A percentile compares a stretch with the other conserved stretches of the same genome.
phyloP scores from a whole-genome alignment of 2,329 filamentous ascomycete genomes.

The Bipolaris victoriae region DNA sequence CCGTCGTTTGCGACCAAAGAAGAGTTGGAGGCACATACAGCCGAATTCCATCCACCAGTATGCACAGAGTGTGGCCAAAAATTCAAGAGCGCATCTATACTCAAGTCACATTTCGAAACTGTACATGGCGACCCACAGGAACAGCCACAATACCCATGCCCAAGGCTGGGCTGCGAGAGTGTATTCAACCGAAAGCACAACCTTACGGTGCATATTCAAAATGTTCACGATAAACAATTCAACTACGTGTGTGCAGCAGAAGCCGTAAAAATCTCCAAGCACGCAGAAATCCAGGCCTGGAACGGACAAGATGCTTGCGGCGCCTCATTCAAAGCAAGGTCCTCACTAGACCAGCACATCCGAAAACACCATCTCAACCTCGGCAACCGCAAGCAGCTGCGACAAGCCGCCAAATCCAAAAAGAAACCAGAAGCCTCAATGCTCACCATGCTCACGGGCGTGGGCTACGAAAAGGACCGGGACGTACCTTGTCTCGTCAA shows the following conservation, averaged over 20 bases:
- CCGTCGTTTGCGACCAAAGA: constrained; percentile 70
- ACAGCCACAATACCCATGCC: constrained; percentile 66
- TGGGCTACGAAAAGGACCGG: constrained; percentile 58
- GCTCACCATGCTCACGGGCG: constrained; percentile 60
- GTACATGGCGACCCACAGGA: constrained; percentile 60
- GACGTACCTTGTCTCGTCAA: constrained; percentile 60
- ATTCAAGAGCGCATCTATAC: constrained; percentile 61
- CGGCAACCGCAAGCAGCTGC: constrained; percentile 46
- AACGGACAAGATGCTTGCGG: constrained; percentile 72
- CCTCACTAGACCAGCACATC: constrained; percentile 81
- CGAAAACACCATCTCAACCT: constrained; percentile 79
- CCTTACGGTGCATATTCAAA: constrained; percentile 77
- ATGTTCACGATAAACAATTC: constrained; percentile 73
- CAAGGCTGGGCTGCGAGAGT: constrained; percentile 71
- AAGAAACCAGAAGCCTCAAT: constrained; percentile 35
- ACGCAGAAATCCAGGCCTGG: constrained; percentile 66
- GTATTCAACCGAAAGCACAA: constrained; percentile 86
- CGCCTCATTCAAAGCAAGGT: constrained; percentile 76
- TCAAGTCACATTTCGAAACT: constrained; percentile 75
- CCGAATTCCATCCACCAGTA: constrained; percentile 70
- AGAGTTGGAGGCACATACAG: constrained; percentile 75
- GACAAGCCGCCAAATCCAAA: constrained; percentile 48
- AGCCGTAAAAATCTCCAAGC: constrained; percentile 62
- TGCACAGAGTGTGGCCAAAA: constrained; percentile 76
- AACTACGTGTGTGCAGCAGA: constrained; percentile 80